Percentiles rank a stretch among this genome's conserved stretches.
Evolutionary conservation across 495 filamentous ascomycete genomes (phyloP).

Genomic region (Paragyromitra xinjiangensis): DNA sequence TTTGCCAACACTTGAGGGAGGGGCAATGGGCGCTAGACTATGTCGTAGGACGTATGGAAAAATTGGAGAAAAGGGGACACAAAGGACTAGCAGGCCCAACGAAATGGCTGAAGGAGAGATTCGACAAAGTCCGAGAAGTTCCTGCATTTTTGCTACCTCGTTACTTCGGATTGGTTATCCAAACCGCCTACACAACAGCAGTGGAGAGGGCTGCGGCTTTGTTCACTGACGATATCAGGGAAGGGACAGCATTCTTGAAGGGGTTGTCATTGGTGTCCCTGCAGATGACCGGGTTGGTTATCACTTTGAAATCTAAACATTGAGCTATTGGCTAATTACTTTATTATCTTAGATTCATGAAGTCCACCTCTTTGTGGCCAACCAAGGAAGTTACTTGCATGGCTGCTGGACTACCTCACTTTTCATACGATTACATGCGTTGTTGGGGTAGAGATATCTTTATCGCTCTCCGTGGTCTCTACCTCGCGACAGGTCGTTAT

Average conservation of each 20-base stretch:
- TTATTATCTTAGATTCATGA: slow-evolving; percentile 65
- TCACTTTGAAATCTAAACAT: slow-evolving; percentile 9
- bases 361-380: slow-evolving; percentile 89
- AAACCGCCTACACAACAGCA: slow-evolving; percentile 84
- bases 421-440: slow-evolving; percentile 89
- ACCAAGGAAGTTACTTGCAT: slow-evolving; percentile 82
- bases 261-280: slow-evolving; percentile 86
- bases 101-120: slow-evolving; percentile 81
- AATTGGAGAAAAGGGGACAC: slow-evolving; percentile 70
- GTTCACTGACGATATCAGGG: slow-evolving; percentile 76
- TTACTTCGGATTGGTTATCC: slow-evolving; percentile 89
- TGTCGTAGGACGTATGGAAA: slow-evolving; percentile 78
- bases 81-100: slow-evolving; percentile 69
- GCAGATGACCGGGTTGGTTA: slow-evolving; percentile 75
- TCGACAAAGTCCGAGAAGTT: slow-evolving; percentile 80
- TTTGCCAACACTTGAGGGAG: slow-evolving; percentile 90
- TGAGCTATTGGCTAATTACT: slow-evolving; percentile 1
- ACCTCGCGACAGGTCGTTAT: slow-evolving; percentile 86
- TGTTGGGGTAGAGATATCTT: slow-evolving; percentile 99
- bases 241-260: slow-evolving; percentile 85
- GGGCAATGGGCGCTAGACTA: slow-evolving; percentile 97
- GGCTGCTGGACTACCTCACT: slow-evolving; percentile 94
- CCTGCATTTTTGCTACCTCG: slow-evolving; percentile 90
- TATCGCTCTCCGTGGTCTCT: slow-evolving; percentile 90
- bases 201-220: slow-evolving; percentile 79